Percentiles rank a stretch among this genome's conserved stretches.
Conservation (phyloP, 2,329 filamentous ascomycete species). For the Nannizziopsis arthrosporioides region DNA sequence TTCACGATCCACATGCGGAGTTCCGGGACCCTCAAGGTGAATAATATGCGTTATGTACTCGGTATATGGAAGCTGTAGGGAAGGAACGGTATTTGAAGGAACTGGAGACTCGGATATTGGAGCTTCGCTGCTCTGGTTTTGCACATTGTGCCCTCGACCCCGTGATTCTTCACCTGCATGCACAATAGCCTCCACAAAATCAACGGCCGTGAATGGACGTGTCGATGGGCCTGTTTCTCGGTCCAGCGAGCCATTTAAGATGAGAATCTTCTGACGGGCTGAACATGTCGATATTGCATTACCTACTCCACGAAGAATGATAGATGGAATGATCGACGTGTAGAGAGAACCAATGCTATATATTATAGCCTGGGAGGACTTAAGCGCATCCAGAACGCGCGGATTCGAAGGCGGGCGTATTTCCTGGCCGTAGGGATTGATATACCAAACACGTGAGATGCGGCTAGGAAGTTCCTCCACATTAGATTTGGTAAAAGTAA, state of each 20-base stretch:
- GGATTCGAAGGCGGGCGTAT: constrained; percentile 77
- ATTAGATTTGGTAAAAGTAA: constrained; percentile 66
- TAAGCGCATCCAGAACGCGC: constrained; percentile 59
- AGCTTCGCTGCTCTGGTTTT: neutral
- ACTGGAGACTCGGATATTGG: neutral
- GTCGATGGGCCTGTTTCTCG: constrained; percentile 67
- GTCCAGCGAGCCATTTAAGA: constrained; percentile 73
- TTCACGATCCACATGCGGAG: constrained; percentile 58
- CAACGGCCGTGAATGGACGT: constrained; percentile 57
- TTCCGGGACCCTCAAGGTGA: constrained; percentile 59
- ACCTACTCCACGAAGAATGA: constrained; percentile 68
- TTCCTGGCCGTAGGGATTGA: constrained; percentile 96
- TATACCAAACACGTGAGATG: constrained; percentile 85
- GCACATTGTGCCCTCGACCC: constrained; percentile 26
- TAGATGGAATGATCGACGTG: constrained; percentile 72
- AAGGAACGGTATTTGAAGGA: neutral
- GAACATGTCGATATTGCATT: constrained; percentile 45
- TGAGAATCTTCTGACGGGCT: constrained; percentile 59
- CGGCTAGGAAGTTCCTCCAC: constrained; percentile 68
- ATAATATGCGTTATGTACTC: constrained; percentile 75
- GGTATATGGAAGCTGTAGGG: constrained; percentile 40
- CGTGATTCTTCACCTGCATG: constrained; percentile 61
- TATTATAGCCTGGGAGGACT: constrained; percentile 55
- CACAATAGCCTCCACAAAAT: constrained; percentile 72
- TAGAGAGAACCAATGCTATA: constrained; percentile 94